Percentiles rank a stretch among this genome's conserved stretches.
Evolutionary conservation across 2,329 filamentous ascomycete genomes (phyloP).

Genomic region (Calonectria leucothoes): DNA sequence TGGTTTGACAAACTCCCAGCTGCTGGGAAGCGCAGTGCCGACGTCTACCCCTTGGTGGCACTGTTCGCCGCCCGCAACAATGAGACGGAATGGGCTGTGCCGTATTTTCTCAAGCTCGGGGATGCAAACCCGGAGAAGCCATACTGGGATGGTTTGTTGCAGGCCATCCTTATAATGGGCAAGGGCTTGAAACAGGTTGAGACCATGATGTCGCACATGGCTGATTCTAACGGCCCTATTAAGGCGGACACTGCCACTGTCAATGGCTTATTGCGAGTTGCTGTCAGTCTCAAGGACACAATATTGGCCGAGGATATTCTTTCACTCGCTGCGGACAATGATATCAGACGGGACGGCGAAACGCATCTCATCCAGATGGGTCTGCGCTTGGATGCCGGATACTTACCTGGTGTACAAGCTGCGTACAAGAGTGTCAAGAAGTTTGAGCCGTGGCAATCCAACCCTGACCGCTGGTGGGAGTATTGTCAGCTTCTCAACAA

Average conservation of each 20-base stretch:
- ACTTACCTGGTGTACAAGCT: conserved; percentile 76
- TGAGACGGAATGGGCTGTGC: conserved; percentile 71
- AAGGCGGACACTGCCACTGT: conserved; percentile 77
- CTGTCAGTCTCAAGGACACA: conserved; percentile 75
- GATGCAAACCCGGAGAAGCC: conserved; percentile 61
- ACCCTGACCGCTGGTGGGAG: conserved; percentile 58
- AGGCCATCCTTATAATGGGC: conserved; percentile 76
- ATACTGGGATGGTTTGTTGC: conserved; percentile 78
- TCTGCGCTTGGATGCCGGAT: conserved; percentile 78
- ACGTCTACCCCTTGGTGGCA: conserved; percentile 46
- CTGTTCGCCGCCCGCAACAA: conserved; percentile 69
- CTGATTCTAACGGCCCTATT: conserved; percentile 64
- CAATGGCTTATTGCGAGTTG: conserved; percentile 80
- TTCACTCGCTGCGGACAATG: conserved; percentile 72
- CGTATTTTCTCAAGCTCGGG: conserved; percentile 66
- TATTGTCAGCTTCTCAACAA: conserved; percentile 76
- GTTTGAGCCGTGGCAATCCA: conserved; percentile 49
- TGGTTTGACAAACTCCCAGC: conserved; percentile 73
- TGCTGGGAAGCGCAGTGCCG: conserved; percentile 29
- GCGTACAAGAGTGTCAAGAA: conserved; percentile 66
- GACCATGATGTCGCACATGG: conserved; percentile 77
- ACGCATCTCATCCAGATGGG: conserved; percentile 82
- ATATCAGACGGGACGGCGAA: conserved; percentile 73
- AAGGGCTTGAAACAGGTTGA: conserved; percentile 67
- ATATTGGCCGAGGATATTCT: conserved; percentile 81